These are phyloP conservation scores for Puccinia triticina DNA, from an alignment of 1,284 basidiomycete genomes.

Conservation along the genomic window DNA sequence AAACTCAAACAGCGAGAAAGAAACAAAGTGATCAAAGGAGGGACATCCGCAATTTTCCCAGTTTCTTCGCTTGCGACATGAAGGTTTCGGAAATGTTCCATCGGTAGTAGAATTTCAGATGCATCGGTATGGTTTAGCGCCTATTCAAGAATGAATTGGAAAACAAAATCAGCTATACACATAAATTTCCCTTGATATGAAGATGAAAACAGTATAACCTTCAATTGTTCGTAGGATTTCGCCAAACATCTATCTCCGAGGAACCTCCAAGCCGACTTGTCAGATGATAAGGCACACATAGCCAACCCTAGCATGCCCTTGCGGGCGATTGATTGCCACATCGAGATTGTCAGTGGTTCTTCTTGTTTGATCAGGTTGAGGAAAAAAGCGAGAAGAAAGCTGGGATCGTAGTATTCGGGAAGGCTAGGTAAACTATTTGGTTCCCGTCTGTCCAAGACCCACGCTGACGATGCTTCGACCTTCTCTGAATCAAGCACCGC, in stretches of 20 bases:
- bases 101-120: conserved; percentile 44
- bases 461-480: conserved; percentile 43
- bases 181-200: background rate
- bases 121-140: conserved; percentile 48
- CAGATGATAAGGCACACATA: conserved; percentile 75
- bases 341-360: conserved; percentile 67
- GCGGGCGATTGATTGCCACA: conserved; percentile 82
- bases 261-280: conserved; percentile 64
- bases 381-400: conserved; percentile 73
- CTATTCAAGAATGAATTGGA: background rate
- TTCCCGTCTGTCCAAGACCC: conserved; percentile 15
- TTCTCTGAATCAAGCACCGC: conserved; percentile 51
- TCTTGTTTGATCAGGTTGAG: conserved; percentile 67
- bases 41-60: conserved; percentile 60
- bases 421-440: conserved; percentile 20
- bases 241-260: conserved; percentile 58
- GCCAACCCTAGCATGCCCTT: conserved; percentile 77
- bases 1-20: conserved; percentile 76
- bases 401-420: conserved; percentile 71
- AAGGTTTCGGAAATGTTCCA: conserved; percentile 52
- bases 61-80: conserved; percentile 31
- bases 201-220: conserved; percentile 56
- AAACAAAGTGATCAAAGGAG: conserved; percentile 77
- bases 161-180: conserved; percentile 14
- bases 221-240: conserved; percentile 60